Evolutionary conservation across 352 stramenopile genomes (phyloP).

Genomic region (Phytophthora sp.): DNA sequence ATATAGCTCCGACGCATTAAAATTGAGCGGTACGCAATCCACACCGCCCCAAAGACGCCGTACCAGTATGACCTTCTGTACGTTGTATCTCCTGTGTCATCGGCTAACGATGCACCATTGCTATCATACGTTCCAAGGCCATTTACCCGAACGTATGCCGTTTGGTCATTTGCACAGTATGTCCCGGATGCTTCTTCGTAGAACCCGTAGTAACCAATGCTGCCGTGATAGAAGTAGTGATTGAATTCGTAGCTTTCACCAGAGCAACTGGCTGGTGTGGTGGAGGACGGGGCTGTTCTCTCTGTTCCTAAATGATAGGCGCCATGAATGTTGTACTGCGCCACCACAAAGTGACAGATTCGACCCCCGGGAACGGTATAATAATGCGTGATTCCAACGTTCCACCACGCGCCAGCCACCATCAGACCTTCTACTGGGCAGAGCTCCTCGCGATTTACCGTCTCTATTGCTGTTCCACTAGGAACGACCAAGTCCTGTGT

Average conservation of each 20-base stretch:
- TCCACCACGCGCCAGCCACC: constrained; percentile 14
- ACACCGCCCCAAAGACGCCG: constrained; percentile 10
- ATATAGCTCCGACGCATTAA: constrained; percentile 21
- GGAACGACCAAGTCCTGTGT: background rate
- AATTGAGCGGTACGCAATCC: constrained; percentile 14
- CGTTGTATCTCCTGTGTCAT: constrained; percentile 9
- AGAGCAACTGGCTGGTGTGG: constrained; percentile 10
- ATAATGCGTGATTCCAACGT: constrained; percentile 6
- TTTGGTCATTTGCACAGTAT: constrained; percentile 12
- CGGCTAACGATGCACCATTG: constrained; percentile 4
- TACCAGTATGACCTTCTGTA: constrained; percentile 22
- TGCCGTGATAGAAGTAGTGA: too few species aligned
- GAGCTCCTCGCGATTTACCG: background rate
- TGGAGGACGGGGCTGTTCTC: constrained; percentile 2
- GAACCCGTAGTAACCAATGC: constrained; percentile 18
- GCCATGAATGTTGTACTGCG: too few species aligned
- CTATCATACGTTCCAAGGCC: constrained; percentile 16
- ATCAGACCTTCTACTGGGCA: constrained; percentile 11
- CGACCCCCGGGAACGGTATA: constrained; percentile 2
- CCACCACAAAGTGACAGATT: constrained; percentile 17
- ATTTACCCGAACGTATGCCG: constrained; percentile 1
- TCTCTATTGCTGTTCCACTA: background rate
- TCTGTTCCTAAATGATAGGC: constrained; percentile 1
- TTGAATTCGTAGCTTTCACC: constrained; percentile 9
- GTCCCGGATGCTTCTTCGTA: constrained; percentile 15